phyloP scores from a whole-genome alignment of 306 rosid species.

The Pyrus pyrifolia region DNA sequence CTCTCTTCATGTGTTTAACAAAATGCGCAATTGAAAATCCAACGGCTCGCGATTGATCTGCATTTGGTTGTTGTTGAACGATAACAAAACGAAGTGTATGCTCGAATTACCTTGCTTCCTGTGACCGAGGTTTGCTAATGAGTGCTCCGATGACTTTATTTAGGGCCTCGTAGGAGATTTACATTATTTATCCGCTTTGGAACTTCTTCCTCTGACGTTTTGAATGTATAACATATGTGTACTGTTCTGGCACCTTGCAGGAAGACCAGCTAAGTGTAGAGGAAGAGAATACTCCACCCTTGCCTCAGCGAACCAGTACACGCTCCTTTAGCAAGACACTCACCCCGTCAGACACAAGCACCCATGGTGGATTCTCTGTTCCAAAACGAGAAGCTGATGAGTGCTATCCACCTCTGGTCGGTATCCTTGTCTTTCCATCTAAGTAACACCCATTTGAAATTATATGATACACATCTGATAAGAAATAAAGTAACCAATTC shows the following conservation, averaged over 20 bases:
- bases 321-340: conserved; percentile 40
- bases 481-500: neutral
- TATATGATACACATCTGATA: neutral
- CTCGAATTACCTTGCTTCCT: conserved; percentile 51
- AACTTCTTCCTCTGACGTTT: neutral
- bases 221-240: neutral
- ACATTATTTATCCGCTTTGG: neutral
- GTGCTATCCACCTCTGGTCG: conserved; percentile 58
- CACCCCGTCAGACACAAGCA: conserved; percentile 63
- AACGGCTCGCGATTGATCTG: neutral
- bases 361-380: conserved; percentile 68
- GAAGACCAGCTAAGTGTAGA: conserved; percentile 17
- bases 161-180: neutral
- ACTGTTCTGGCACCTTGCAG: conserved; percentile 27
- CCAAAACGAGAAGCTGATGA: conserved; percentile 48
- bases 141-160: neutral
- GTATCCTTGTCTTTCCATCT: conserved; percentile 19
- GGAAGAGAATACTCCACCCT: conserved; percentile 1
- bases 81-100: conserved; percentile 45
- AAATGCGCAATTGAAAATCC: neutral
- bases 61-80: neutral
- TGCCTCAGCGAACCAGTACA: conserved; percentile 11
- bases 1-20: neutral
- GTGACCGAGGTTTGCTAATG: conserved; percentile 24
- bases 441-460: neutral